phyloP scores from a whole-genome alignment of 495 filamentous ascomycete species.

The Penicillium coffeae region DNA sequence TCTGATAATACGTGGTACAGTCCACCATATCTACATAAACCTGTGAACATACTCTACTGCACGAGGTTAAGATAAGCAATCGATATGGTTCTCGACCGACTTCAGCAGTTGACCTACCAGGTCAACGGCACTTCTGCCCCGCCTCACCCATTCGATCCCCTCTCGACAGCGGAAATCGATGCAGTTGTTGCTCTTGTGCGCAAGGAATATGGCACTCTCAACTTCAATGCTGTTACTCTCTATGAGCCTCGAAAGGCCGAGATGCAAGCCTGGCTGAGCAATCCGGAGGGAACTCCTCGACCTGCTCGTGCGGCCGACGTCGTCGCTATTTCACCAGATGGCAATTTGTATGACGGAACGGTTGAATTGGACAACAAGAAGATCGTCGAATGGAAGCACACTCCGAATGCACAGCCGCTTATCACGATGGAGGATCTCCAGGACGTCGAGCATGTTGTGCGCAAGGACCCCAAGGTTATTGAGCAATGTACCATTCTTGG shows the following conservation, averaged over 20 bases:
- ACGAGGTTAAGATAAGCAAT: background rate
- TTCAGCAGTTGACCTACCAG: conserved; percentile 65
- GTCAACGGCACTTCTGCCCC: conserved; percentile 52
- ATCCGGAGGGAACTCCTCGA: conserved; percentile 55
- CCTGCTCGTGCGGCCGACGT: conserved; percentile 77
- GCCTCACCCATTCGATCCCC: conserved; percentile 83
- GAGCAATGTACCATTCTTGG: conserved; percentile 87
- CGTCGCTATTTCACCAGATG: conserved; percentile 76
- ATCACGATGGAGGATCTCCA: conserved; percentile 96
- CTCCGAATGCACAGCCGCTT: conserved; percentile 80
- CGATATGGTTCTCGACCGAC: conserved; percentile 62
- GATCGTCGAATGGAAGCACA: conserved; percentile 70
- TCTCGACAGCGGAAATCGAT: conserved; percentile 75
- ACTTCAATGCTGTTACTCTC: conserved; percentile 87
- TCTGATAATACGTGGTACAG: no score
- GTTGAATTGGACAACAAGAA: conserved; percentile 71
- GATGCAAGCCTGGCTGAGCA: conserved; percentile 77
- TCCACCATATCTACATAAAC: no score
- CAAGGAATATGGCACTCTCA: conserved; percentile 65
- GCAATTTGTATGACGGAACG: conserved; percentile 79
- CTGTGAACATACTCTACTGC: background rate
- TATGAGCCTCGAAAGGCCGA: conserved; percentile 84
- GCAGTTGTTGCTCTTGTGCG: conserved; percentile 64
- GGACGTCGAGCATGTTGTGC: conserved; percentile 74
- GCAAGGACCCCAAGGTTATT: conserved; percentile 83